Base-by-base conservation (phyloP, 2,329 filamentous ascomycete species). In the Geoglossum cookeanum region DNA sequence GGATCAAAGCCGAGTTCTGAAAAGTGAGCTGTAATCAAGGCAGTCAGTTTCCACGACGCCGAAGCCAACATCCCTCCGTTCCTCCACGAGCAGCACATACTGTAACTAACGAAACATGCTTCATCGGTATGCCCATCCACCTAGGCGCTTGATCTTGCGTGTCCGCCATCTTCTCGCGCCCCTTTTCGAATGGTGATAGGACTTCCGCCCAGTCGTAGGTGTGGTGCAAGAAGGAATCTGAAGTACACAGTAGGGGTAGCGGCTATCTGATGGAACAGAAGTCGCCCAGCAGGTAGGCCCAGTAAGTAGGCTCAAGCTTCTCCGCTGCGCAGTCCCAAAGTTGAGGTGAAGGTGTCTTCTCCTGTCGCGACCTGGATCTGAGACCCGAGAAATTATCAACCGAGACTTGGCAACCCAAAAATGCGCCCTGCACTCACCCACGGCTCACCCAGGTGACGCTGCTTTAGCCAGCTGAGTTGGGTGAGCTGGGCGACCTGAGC, bases 81-180 rank as follows among this genome's bases (percentile, higher is more conserved):
- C 3, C 29, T 1, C 29, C 37, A 32, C 17, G 56, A 22, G 57
- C 44, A 33, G 44, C n/a, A 59, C 76, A 59, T 72, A 84, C 82
- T 58, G 78, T 82, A 61, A 82, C 73, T 49, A 87, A 71, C 56
- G 83, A 85, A 33, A 83, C 68, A 66, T 83, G 78, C 74, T 85
- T 85, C 75, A 85, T 76, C 51, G 82, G 77, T 63, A 85, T 65
- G 60, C 83, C 81, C 63, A 80, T 44, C 56, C 55, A 57, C 33
- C 32, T 57, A 13, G 55, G 55, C 13, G 33, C n/a, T 2, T 8
- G 54, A 11, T 55, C 39, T 13, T 44, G 44, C 22, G 27, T 15
- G 22, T 55, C 35, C 54, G 22, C 54, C 54, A 55, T 55, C n/a
- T 44, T n/a, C n/a, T 45, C 13, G 27, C 35, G n/a, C 22, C 54